Evolutionary conservation across 164 flowering plant species (phyloP), one percentile per base, ranked within the genome.

Genomic region (Nymphaea thermarum): DNA sequence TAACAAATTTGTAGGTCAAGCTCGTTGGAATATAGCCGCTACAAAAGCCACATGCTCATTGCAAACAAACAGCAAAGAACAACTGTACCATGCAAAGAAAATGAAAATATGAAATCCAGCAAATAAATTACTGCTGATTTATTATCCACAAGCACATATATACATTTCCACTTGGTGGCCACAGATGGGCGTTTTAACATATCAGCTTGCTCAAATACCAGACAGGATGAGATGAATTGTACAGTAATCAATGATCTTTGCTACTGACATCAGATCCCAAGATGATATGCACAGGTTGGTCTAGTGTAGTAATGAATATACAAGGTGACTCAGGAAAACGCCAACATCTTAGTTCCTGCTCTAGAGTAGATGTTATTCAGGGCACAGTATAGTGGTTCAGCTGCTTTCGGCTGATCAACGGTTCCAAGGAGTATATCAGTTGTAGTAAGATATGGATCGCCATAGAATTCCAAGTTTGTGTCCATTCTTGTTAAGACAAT

Each of bases 371-470:
- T 88, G 66, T 82, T 86, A 41, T 73, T 69, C 12, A 93, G 82
- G 51, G 92, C 87, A 68, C 76, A 70, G 76, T 93, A 93, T 66
- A 93, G 72, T 3, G 93, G 93, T 71, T 86, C 87, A 0, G 93
- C 96, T 64, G 96, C 96, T 72, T 81, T 90, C 36, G 99, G 98
- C 65, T 88, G 82, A 43, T 85, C 90, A 63, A 94, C 91, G 5
- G 80, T 82, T 65, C 99, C 99, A 41, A 91, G 92, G 47, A 91
- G 88, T 73, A 94, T 88, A 74, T 94, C 99, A 5, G 79, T 70
- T 6, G 91, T 82, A 18, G 87, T 90, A 64, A 90, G 88, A 76
- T 91, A 91, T 6, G 99, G 97, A 76, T 94, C 97, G 6, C 98
- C 98, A 47, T 91, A 94, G 76, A 94, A 94, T 64, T 73, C 71